Evolutionary conservation across 495 filamentous ascomycete species (phyloP).

Genomic region (Staphylotrichum tortipilum): DNA sequence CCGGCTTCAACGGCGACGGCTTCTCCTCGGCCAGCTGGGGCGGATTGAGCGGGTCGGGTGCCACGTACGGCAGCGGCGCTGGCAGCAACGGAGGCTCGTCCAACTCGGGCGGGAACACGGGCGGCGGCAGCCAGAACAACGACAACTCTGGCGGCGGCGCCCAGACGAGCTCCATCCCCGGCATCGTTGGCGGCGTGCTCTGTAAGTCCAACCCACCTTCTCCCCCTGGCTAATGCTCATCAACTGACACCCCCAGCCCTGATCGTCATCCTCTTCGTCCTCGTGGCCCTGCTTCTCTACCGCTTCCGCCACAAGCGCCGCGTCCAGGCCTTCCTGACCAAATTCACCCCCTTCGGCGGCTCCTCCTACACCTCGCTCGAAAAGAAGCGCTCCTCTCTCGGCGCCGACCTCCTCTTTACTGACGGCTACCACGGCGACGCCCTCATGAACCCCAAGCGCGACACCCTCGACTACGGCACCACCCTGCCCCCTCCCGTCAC

Average conservation of each 20-base stretch:
- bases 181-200: slow-evolving; percentile 18
- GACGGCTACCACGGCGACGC: slow-evolving; percentile 10
- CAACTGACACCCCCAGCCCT: slow-evolving; percentile 13
- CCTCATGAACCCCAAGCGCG: no score
- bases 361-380: slow-evolving; percentile 17
- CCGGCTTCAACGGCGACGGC: neutral
- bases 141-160: neutral
- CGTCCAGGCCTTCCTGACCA: slow-evolving; percentile 19
- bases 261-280: slow-evolving; percentile 17
- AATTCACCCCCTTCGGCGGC: slow-evolving; percentile 20
- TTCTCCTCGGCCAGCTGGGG: neutral
- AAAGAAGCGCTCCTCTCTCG: slow-evolving; percentile 23
- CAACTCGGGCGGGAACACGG: neutral
- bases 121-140: neutral
- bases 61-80: neutral
- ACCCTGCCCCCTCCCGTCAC: slow-evolving; percentile 4
- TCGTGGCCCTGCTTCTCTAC: slow-evolving; percentile 20
- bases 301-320: slow-evolving; percentile 18
- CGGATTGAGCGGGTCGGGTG: neutral
- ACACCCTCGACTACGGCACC: slow-evolving; percentile 15
- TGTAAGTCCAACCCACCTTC: slow-evolving; percentile 1
- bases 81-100: no score
- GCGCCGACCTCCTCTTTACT: slow-evolving; percentile 19
- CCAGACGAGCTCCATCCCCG: slow-evolving; percentile 9
- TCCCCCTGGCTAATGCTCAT: neutral